Evolutionary conservation across 1,139 yeast genomes (phyloP), one percentile per base, ranked within the genome.

Genomic region (Yamadazyma blattariae): DNA sequence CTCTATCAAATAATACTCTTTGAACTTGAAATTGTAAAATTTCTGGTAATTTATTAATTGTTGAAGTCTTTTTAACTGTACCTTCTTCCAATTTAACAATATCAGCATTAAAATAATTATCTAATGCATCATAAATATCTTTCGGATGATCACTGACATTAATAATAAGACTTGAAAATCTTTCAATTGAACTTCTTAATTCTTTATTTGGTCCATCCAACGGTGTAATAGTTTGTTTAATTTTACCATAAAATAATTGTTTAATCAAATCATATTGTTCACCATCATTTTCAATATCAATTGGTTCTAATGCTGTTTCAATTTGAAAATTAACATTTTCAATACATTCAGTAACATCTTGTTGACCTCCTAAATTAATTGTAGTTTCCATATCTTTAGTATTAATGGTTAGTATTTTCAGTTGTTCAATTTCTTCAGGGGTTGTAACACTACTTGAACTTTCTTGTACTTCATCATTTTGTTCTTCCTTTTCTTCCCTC

Each of bases 341-440:
- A 50, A 92, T 89, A 59, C 97, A 90, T 56, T 92, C 98, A 0
- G 97, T 88, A 13, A 92, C 97, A 64, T 92, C 98, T 56, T 92
- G 98, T 56, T 92, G 98, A 46, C 95, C 73, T 3, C 96, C 96
- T 43, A 86, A 73, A 47, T 83, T 92, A 33, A 82, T 69, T 0
- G 92, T 80, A 46, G 81, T 76, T 40, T 78, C 87, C 57, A 82
- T 72, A 50, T 82, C 87, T 40, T 78, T 83, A 2, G 75, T 59
- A 40, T 78, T 72, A 8, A 82, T 80, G 25, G 67, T 61, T 26
- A 67, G 47, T 4, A 65, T 44, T 32, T 49, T 48, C 2, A 56
- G 43, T 7, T 25, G 28, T 1, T 34, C 29, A n/a, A 18, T 17
- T 7, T 33, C 32, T 16, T 33, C 33, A 7, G 36, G 35, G 10